phyloP scores from a whole-genome alignment of 177 flowering plant genomes.

The Vitis hybrid region DNA sequence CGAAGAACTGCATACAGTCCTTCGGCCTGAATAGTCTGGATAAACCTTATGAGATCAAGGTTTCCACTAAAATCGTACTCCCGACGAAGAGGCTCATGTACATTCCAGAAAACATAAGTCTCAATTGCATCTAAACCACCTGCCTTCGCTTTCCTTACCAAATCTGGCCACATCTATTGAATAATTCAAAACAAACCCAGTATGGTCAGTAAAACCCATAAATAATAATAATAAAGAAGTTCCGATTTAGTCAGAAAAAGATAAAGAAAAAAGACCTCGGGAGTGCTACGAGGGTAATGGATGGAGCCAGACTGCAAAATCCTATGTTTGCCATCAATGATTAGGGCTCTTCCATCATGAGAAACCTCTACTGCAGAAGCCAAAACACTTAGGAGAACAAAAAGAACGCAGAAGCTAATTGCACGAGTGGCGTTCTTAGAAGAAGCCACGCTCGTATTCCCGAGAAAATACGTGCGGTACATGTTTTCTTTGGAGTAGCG shows the following conservation, averaged over 20 bases:
- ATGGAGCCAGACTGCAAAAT: conserved; percentile 51
- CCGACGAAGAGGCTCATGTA: conserved; percentile 54
- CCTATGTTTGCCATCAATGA: conserved; percentile 43
- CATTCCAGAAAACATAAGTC: conserved; percentile 72
- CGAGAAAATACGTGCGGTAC: too few species aligned
- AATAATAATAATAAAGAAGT: not conserved
- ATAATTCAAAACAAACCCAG: not conserved
- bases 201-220: not conserved
- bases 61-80: conserved; percentile 66
- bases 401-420: not conserved
- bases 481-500: too few species aligned
- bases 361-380: conserved; percentile 28
- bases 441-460: too few species aligned
- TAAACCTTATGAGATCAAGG: conserved; percentile 51
- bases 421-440: too few species aligned
- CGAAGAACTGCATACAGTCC: conserved; percentile 56
- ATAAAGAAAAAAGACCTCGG: conserved; percentile 22
- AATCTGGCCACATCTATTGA: conserved; percentile 62
- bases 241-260: not conserved
- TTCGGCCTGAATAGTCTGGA: conserved; percentile 51
- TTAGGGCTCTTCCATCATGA: conserved; percentile 46
- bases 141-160: conserved; percentile 49
- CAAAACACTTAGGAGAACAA: not conserved
- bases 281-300: conserved; percentile 61
- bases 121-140: conserved; percentile 63